These are phyloP conservation scores for Raphanus raphanistrum DNA, from an alignment of 345 rosid species.

Conservation along the genomic window DNA sequence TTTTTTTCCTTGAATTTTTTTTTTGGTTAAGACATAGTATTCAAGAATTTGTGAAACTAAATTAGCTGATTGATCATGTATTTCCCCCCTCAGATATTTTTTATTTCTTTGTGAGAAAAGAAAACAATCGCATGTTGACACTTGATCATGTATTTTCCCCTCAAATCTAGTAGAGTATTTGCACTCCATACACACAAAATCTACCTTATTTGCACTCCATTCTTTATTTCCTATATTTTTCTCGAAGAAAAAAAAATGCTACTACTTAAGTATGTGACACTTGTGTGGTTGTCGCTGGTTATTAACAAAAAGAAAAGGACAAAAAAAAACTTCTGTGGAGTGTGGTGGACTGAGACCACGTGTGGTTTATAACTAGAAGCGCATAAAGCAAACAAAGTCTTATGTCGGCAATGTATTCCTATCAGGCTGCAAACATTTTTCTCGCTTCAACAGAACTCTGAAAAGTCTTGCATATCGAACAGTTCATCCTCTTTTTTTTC, in stretches of 20 bases:
- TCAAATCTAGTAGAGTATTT: neutral
- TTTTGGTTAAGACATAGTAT: neutral
- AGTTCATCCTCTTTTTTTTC: neutral
- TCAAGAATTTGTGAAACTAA: neutral
- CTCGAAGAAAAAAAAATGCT: neutral
- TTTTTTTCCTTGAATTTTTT: neutral
- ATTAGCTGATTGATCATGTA: neutral
- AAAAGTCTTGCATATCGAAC: neutral
- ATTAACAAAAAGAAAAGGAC: neutral
- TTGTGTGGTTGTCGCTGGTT: neutral
- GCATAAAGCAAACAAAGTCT: neutral
- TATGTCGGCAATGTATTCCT: neutral
- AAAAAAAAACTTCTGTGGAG: neutral
- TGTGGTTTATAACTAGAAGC: neutral
- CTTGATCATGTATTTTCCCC: neutral
- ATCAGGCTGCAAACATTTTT: too few relatives aligned
- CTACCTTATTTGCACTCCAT: too few relatives aligned
- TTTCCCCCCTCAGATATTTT: neutral
- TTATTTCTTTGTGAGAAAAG: neutral
- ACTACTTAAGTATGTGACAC: neutral
- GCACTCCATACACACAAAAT: too few relatives aligned
- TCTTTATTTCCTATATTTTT: neutral
- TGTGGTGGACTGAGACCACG: neutral
- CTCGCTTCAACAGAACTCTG: too few relatives aligned
- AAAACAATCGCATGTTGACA: neutral